Evolutionary conservation across 1,284 basidiomycete species (phyloP).

Genomic region (Vanrija sp.): DNA sequence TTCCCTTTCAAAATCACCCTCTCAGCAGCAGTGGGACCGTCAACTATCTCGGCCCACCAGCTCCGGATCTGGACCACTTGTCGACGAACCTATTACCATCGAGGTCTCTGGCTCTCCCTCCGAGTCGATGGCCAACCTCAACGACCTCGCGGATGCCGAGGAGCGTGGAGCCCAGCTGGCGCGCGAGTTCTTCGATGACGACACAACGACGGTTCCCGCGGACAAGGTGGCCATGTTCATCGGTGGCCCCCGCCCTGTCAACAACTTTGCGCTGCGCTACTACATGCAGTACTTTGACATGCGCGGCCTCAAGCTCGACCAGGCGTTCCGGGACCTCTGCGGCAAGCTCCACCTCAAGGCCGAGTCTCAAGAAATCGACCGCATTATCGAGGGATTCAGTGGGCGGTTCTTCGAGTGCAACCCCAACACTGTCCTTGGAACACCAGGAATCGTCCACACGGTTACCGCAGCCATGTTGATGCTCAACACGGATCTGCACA

Average conservation of each 20-base stretch:
- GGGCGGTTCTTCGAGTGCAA: conserved; percentile 88
- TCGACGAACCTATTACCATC: conserved; percentile 5
- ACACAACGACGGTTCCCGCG: conserved; percentile 72
- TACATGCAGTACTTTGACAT: conserved; percentile 94
- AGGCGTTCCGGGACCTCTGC: conserved; percentile 85
- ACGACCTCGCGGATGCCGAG: conserved; percentile 48
- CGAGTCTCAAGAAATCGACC: conserved; percentile 96
- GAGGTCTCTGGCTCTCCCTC: conserved; percentile 13
- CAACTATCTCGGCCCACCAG: no score
- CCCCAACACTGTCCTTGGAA: conserved; percentile 70
- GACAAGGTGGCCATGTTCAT: conserved; percentile 96
- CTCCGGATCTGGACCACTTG: no score
- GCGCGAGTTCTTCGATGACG: conserved; percentile 76
- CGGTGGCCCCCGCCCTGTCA: conserved; percentile 74
- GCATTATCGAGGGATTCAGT: conserved; percentile 88
- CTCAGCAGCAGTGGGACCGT: no score
- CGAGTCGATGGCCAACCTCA: conserved; percentile 10
- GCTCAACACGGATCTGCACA: conserved; percentile 94
- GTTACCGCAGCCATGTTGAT: conserved; percentile 88
- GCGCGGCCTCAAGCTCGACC: conserved; percentile 70
- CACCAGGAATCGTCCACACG: conserved; percentile 86
- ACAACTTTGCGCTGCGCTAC: conserved; percentile 66
- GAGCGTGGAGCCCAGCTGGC: conserved; percentile 69
- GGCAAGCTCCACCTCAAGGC: conserved; percentile 88
- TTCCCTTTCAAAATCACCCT: no score